Base-by-base conservation (phyloP, 768 basidiomycete genomes). In the Cyclocybe aegerita region DNA sequence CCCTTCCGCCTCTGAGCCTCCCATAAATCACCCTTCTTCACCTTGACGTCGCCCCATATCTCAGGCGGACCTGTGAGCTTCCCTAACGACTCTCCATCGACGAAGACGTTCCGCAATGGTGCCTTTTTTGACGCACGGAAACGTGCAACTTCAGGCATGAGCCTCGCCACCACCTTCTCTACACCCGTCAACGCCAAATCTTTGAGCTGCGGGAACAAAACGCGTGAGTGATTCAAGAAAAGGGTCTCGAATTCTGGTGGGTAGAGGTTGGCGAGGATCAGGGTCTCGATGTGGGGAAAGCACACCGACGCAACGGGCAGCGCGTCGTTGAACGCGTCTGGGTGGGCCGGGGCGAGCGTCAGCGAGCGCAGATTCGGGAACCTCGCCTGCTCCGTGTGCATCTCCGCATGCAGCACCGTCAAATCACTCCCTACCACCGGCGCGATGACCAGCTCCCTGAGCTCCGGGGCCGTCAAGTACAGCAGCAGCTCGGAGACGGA, bases 401-500 rank as follows among this genome's bases (percentile, higher is more conserved):
- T 23, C 23, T 23, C 23, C 23, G 23, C 23, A 23, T 23, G 42
- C 33, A 56, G 46, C 23, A 29, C 29, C 14, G 30, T 38, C 7
- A 59, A 23, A 29, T 56, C 55, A 16, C 41, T 34, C 8, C 32
- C 34, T 4, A 54, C 41, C 11, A 54, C 30, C 8, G 58, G 58
- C 4, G 55, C 55, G 31, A 56, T 52, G 35, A 45, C 39, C 17
- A 59, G 47, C 10, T 49, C 50, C 38, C 17, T 37, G 14, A 59
- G 43, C 4, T 54, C 52, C 5, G 58, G 58, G 8, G 53, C 50
- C 15, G 46, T 15, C 9, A 59, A 29, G 44, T 49, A 59, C 9
- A 59, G 40, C 7, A 59, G 52, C 4, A 56, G 45, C 39, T 59
- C 52, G 31, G 58, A 59, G 3, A 56, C 50, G 3, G 47, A 43